Base-by-base conservation (phyloP, 768 basidiomycete genomes). In the Calocybe cyanea region DNA sequence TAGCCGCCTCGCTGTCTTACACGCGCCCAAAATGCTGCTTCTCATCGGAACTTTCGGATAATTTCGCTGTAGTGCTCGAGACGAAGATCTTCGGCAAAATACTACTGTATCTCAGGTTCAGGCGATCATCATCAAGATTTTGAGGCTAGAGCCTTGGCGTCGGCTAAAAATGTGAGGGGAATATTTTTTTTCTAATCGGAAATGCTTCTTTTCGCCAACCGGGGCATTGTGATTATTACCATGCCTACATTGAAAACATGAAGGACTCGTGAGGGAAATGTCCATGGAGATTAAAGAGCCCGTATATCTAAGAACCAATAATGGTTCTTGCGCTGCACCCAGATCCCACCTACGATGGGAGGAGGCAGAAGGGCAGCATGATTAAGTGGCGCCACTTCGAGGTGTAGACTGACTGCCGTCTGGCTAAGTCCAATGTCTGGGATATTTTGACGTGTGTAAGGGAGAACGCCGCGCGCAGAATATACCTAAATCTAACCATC, bases 161-260 rank as follows among this genome's bases (percentile, higher is more conserved):
- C 25, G 25, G 25, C 25, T 28, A 28, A 28, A 28, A 11, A 5
- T 11, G 11, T 11, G 25, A 5, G 11, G 25, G 25, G 25, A 11
- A 11, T 28, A 28, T 28, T 28, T 11, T 28, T 28, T 28, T n/a
- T n/a, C n/a, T n/a, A n/a, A n/a, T n/a, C n/a, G n/a, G 41, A 31
- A 18, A 41, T 35, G 10, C 34, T 17, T n/a, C 45, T 39, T 40
- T n/a, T 19, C 11, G 11, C 25, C 25, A 28, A 33, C 28, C 39
- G 34, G 40, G 41, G 38, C 20, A 49, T 44, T 32, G 23, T 34
- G n/a, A 34, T 44, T 49, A 35, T 43, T 36, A 43, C 42, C 48
- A 49, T 43, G 37, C 48, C 48, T 49, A 49, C 42, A 43, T 43
- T 25, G 35, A 41, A 35, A 33, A 23, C 28, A 24, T 25, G n/a